phyloP scores from a whole-genome alignment of 768 basidiomycete species.

The Collybia sordida region DNA sequence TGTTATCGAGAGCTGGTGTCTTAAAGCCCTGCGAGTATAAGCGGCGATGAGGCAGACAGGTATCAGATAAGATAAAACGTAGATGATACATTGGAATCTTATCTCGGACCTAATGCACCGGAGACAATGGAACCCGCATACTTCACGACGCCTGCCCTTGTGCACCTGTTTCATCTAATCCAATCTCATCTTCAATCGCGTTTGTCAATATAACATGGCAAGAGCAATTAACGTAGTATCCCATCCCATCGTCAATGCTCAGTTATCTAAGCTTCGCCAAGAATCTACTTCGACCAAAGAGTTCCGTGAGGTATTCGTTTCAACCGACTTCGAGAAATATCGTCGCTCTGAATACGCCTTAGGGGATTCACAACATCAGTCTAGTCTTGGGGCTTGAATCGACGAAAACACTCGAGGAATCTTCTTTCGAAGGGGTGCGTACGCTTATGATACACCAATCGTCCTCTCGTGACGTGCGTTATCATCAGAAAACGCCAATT shows the following conservation, averaged over 20 bases:
- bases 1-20: conserved; percentile 52
- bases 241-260: conserved; percentile 74
- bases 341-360: not conserved
- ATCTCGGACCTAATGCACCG: conserved; percentile 1
- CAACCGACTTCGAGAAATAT: not conserved
- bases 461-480: conserved; percentile 2
- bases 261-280: conserved; percentile 70
- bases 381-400: conserved; percentile 85
- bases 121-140: not conserved
- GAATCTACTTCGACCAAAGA: conserved; percentile 63
- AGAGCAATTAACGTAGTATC: conserved; percentile 50
- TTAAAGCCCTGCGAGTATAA: conserved; percentile 95
- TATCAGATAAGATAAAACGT: conserved; percentile 13
- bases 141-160: not conserved
- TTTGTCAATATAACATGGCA: conserved; percentile 20
- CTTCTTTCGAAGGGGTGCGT: conserved; percentile 63
- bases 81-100: conserved; percentile 4
- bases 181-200: not conserved
- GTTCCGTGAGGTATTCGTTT: conserved; percentile 65
- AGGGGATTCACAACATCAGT: conserved; percentile 78
- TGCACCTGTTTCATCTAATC: conserved; percentile 3
- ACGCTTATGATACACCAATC: not conserved
- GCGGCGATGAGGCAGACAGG: conserved; percentile 52
- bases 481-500: conserved; percentile 70
- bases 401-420: conserved; percentile 62